Base-by-base conservation (phyloP, 371 early-diverging fungal species). In the Dichotomocladium elegans region DNA sequence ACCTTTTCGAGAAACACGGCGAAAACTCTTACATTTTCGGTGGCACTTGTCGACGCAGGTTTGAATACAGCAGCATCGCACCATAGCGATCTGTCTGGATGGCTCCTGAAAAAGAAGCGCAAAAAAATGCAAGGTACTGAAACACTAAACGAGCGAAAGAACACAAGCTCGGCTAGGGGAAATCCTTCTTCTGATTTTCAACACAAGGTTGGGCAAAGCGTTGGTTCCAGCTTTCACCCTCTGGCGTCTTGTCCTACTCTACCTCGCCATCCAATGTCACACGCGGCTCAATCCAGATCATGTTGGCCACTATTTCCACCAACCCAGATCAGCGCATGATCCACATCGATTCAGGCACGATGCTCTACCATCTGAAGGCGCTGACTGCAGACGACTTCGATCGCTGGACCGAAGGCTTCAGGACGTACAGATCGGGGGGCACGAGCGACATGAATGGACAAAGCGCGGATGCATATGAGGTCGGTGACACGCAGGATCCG, bases 1-100 rank as follows among this genome's bases (percentile, higher is more conserved):
- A 83, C 91, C 11, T 93, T 89, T 64, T 93, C 95, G 2, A 84
- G 87, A 42, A 90, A 89, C 58, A 95, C 92, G 14, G 86, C 93
- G 12, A 95, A 95, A 70, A 77, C 83, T 14, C 69, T 95, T 35
- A 86, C 90, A 12, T 92, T 94, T 50, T 88, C 88, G 55, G 95
- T 95, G 6, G 42, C 51, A 31, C 44, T 50, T 37, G 63, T 61
- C 43, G 54, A 63, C 31, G 40, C 55, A 35, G 17, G 37, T 25
- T 35, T 53, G 11, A 51, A 57, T 21, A 48, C 46, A 2, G 34
- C 41, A 3, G 10, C 43, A 12, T 28, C 37, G 21, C 53, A 29
- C 34, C 33, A 35, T 17, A 30, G 41, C 19, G 68, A 74, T 21
- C 60, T 79, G 47, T 65, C 84, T 1, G 90, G 90, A 1, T 90